phyloP scores from a whole-genome alignment of 106 monocot genomes.

The Xerophyta viscosa region DNA sequence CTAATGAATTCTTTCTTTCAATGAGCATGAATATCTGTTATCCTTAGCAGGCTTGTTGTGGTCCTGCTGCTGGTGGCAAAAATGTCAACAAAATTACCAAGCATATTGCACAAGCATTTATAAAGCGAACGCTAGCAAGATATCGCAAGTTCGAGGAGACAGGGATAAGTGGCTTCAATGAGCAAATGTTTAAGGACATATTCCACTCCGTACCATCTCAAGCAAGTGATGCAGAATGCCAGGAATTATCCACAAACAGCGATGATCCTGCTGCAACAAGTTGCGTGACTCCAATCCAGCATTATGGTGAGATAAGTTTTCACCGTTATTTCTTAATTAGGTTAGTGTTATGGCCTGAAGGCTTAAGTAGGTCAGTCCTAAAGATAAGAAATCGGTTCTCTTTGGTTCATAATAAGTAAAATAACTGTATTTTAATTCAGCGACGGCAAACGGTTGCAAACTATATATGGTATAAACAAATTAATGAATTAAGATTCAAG shows the following conservation, averaged over 20 bases:
- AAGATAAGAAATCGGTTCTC: too few species aligned
- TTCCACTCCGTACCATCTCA: slow-evolving; percentile 25
- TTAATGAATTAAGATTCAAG: too few species aligned
- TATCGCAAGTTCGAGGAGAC: slow-evolving; percentile 36
- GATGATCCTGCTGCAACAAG: not conserved
- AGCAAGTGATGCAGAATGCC: slow-evolving; percentile 7
- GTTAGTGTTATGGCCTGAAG: too few species aligned
- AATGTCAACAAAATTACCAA: slow-evolving; percentile 34
- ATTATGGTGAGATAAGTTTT: slow-evolving; percentile 7
- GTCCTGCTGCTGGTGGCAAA: slow-evolving; percentile 38
- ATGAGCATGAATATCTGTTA: not conserved
- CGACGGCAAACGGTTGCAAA: too few species aligned
- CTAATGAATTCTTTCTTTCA: too few species aligned
- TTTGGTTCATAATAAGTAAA: too few species aligned
- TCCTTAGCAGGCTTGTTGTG: slow-evolving; percentile 30
- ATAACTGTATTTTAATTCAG: too few species aligned
- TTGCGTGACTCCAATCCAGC: not conserved
- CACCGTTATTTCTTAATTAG: too few species aligned
- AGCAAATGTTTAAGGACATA: slow-evolving; percentile 42
- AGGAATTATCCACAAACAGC: slow-evolving; percentile 3
- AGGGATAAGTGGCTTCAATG: slow-evolving; percentile 36
- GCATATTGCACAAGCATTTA: slow-evolving; percentile 30
- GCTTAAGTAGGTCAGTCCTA: too few species aligned
- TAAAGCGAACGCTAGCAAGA: slow-evolving; percentile 39
- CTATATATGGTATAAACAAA: too few species aligned